Percentiles rank a stretch among this genome's conserved stretches.
Conservation (phyloP, 2,329 filamentous ascomycete genomes). For the Huntiella bhutanensis region DNA sequence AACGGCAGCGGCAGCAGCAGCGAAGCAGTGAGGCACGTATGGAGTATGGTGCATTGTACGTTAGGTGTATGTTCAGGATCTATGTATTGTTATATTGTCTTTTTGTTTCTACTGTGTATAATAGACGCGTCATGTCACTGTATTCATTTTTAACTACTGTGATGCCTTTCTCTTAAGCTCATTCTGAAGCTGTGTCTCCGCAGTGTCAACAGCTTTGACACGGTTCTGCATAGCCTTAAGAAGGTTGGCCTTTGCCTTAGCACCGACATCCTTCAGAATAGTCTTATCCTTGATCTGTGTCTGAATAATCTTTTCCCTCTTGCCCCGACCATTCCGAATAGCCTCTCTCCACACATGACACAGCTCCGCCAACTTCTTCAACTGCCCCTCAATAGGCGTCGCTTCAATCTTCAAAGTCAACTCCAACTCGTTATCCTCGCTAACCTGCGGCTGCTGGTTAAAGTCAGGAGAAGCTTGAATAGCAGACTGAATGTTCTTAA, state of each 20-base stretch:
- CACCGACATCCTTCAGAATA: slow-evolving; percentile 29
- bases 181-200: slow-evolving; percentile 30
- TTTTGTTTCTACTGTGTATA: slow-evolving; percentile 5
- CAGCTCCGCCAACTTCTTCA: slow-evolving; percentile 24
- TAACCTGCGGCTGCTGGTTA: slow-evolving; percentile 41
- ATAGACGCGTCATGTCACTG: background rate
- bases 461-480: slow-evolving; percentile 33
- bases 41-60: background rate
- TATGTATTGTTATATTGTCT: slow-evolving; percentile 4
- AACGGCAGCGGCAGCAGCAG: background rate
- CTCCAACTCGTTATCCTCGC: slow-evolving; percentile 40
- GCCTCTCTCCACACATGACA: slow-evolving; percentile 32
- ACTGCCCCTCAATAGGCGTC: slow-evolving; percentile 29
- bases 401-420: slow-evolving; percentile 34
- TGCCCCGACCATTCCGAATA: slow-evolving; percentile 27
- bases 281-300: slow-evolving; percentile 27
- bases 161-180: slow-evolving; percentile 17
- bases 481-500: slow-evolving; percentile 37
- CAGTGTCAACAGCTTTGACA: slow-evolving; percentile 29
- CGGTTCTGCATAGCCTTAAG: slow-evolving; percentile 34
- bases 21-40: background rate
- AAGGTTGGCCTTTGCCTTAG: slow-evolving; percentile 27
- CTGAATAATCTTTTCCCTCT: slow-evolving; percentile 29
- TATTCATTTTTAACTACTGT: background rate
- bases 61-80: background rate